Evolutionary conservation across 2,329 filamentous ascomycete genomes (phyloP), one percentile per base, ranked within the genome.

Genomic region (Zopfia rhizophila): DNA sequence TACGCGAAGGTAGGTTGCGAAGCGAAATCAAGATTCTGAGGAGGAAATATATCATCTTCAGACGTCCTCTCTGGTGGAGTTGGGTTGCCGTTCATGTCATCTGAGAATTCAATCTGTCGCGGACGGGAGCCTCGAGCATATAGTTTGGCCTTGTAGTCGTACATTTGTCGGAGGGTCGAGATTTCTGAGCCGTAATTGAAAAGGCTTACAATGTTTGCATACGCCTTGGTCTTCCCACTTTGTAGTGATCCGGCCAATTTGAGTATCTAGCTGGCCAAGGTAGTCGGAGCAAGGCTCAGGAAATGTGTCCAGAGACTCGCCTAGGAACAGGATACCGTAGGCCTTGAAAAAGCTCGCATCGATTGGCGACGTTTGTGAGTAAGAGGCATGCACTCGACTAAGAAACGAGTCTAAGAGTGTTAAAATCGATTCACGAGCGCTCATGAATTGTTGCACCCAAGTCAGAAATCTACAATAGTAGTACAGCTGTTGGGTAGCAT

Each of bases 381-480:
- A 53, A 3, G 60, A 22, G 21, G 35, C 31, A 10, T 25, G n/a
- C 13, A 49, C 1, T 68, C 66, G 25, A 7, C 73, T 63, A 21
- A 81, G 58, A 21, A 76, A 66, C 0, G 79, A 77, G 29, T 72
- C 74, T 51, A 90, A 88, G 0, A 91, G 66, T 0, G 85, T 89
- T 65, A 85, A 76, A 24, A 90, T 82, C 1, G 81, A 87, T 36
- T 89, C 86, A 7, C 79, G 77, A 0, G 86, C 83, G 5, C 83
- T 84, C 0, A 67, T 61, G 45, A 91, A 91, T 0, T 84, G 84
- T 1, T 83, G 76, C 0, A 80, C 73, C 0, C 88, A 87, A 17
- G 84, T 88, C 0, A 29, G 16, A 7, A 32, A 44, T 7, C 31
- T 12, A 13, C 31, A 5, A 53, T 90, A 91, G 44, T 82, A 88